Evolutionary conservation across 2,329 filamentous ascomycete genomes (phyloP), one percentile per base, ranked within the genome.

Genomic region (Cryphonectria japonica): DNA sequence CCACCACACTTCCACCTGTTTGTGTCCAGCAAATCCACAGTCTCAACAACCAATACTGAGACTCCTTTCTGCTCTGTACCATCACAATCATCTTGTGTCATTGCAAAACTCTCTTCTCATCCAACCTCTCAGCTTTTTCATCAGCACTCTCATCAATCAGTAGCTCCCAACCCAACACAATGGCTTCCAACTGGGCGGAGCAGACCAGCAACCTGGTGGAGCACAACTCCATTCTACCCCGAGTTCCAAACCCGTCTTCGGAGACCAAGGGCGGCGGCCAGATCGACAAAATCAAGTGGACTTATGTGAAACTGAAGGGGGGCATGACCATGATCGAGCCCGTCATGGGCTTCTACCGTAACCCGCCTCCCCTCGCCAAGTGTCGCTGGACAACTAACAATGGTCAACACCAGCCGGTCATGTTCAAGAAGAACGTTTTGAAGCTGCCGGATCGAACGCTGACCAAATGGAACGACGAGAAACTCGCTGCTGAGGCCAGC

Each of bases 151-250:
- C 65, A 50, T 22, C 41, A 41, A 14, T 1, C 61, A 13, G 41
- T 39, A 16, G 22, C 46, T 26, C 6, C 16, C 52, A 39, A n/a
- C 39, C 22, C 22, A 46, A 13, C 62, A 66, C 39, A 4, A 72
- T 72, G 71, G 60, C 68, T 67, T 46, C 41, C 52, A 41, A 4
- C 16, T 61, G 59, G 59, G 59, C 59, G 1, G 32, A 39, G 7
- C 46, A 70, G 22, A 64, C 71, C 2, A 82, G 80, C 70, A 84
- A 83, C 71, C 80, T 67, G n/a, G 41, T 60, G 22, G 6, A 29
- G 37, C 37, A 67, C 29, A 67, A 67, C 61, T 34, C 71, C 14
- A 41, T 22, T 34, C 16, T 54, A 54, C 50, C 46, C 43, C 16
- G 39, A n/a, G 29, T 69, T 52, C 52, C 52, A 61, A 41, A 9